Evolutionary conservation across 495 filamentous ascomycete species (phyloP), one percentile per base, ranked within the genome.

Genomic region (Elaphomyces granulatus): DNA sequence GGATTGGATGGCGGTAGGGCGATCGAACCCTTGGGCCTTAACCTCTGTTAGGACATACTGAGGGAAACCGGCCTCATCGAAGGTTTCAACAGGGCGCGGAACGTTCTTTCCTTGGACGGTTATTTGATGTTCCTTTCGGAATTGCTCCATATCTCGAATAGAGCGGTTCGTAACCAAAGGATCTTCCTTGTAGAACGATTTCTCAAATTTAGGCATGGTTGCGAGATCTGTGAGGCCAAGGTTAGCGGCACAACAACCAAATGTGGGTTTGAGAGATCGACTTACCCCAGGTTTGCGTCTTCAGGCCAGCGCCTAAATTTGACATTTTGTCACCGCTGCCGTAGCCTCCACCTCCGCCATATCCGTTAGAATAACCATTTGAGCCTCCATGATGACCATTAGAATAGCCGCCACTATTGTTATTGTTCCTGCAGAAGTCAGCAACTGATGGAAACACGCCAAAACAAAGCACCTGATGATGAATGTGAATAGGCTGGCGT

Each of bases 131-230:
- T 80, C 70, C 56, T 72, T 74, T 50, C 92, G 81, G 69, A 90
- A 98, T 20, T 77, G 82, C 32, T 83, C 80, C 31, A 98, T 79
- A 40, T 95, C 87, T 32, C 72, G 75, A 31, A 74, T 59, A 10
- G 83, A 76, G 51, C 90, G 87, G 44, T 55, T 62, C 38, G 75
- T 58, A 20, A 98, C 90, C 42, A 74, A 71, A 3, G 77, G 72
- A 52, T 88, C 76, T 63, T 96, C 90, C 63, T 94, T 92, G 71
- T 98, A 98, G 70, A 98, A 98, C 18, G 82, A 86, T 67, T 98
- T 98, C 56, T 98, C 90, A 60, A 98, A 98, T 63, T 95, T 95
- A 46, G 90, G 87, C 16, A 98, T 54, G 17, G 78, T 64, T 56
- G 59, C 64, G 14, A 87, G 51, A 61, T 98, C 88, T 88, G 52